Evolutionary conservation across 257 asterid species (phyloP), one percentile per base, ranked within the genome.

Genomic region (Orobanche coerulescens): DNA sequence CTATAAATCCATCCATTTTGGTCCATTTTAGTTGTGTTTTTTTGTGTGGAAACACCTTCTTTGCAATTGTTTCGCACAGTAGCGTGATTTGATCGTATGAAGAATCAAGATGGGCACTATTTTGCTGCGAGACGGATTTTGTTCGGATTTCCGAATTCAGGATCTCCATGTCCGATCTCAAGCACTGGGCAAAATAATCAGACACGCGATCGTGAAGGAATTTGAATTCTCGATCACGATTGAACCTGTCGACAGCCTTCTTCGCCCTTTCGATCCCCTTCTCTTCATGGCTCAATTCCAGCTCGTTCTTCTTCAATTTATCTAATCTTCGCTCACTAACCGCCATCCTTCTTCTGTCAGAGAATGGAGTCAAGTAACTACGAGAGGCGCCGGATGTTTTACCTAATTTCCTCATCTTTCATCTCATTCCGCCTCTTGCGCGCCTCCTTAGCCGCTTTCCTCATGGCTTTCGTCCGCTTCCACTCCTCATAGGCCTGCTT

Each of bases 61-160:
- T 67, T 3, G 83, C 86, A 6, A 79, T 82, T 20, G 75, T 64
- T 37, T 79, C 79, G 36, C 89, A 82, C 46, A 79, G 13, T 10
- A 79, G 72, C 0, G 89, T 82, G 0, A 55, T 6, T 20, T 40
- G 53, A 24, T 82, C 89, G 15, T 57, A 82, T 0, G 82, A 70
- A 0, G 87, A 81, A 51, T 78, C 80, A 34, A 0, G 83, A 75
- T 6, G 84, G 87, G 47, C 90, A 83, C 90, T 87, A 83, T 23
- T 83, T 83, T 0, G 79, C 78, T 1, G 84, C 79, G 22, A 83
- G 84, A 60, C 81, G 68, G 24, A 78, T 78, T 11, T 61, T 64
- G 2, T 1, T 0, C 26, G 24, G 6, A 1, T 75, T 63, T 15
- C 79, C 76, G 74, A 55, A 7, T 40, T 40, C 69, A 75, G 43